phyloP scores from a whole-genome alignment of 176 grass and related monocot genomes.

The Rhynchospora pubera region DNA sequence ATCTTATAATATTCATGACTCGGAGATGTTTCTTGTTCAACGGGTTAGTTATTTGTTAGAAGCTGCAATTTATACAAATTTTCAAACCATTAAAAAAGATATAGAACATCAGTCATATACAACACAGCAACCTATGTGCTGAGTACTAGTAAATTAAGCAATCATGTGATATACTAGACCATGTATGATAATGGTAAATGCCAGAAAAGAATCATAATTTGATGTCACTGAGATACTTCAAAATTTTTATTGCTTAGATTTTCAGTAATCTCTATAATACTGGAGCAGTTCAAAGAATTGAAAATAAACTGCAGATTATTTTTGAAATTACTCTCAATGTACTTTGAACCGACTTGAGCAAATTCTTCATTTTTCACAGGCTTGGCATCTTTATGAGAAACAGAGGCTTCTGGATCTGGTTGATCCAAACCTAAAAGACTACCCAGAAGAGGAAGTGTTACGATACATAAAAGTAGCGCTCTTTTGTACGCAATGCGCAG shows the following conservation, averaged over 20 bases:
- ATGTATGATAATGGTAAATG: background rate
- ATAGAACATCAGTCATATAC: background rate
- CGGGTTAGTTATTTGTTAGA: background rate
- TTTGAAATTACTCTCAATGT: background rate
- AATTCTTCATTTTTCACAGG: slow-evolving; percentile 5
- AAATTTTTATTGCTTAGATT: background rate
- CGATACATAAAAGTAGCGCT: slow-evolving; percentile 34
- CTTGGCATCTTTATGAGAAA: slow-evolving; percentile 33
- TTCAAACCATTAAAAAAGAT: background rate
- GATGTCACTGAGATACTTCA: background rate
- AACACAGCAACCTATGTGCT: background rate
- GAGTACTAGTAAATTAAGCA: background rate
- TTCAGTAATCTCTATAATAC: background rate
- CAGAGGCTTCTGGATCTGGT: slow-evolving; percentile 28
- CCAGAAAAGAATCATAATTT: background rate
- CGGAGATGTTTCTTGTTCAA: background rate
- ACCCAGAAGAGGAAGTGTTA: slow-evolving; percentile 17
- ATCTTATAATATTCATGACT: background rate
- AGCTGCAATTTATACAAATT: background rate
- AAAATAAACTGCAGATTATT: background rate
- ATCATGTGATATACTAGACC: background rate
- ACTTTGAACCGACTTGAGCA: no score
- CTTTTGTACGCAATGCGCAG: slow-evolving; percentile 30
- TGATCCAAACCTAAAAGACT: slow-evolving; percentile 16
- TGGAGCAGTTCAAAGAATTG: background rate